Evolutionary conservation across 495 filamentous ascomycete species (phyloP).

Genomic region (Aspergillus bridgeri): DNA sequence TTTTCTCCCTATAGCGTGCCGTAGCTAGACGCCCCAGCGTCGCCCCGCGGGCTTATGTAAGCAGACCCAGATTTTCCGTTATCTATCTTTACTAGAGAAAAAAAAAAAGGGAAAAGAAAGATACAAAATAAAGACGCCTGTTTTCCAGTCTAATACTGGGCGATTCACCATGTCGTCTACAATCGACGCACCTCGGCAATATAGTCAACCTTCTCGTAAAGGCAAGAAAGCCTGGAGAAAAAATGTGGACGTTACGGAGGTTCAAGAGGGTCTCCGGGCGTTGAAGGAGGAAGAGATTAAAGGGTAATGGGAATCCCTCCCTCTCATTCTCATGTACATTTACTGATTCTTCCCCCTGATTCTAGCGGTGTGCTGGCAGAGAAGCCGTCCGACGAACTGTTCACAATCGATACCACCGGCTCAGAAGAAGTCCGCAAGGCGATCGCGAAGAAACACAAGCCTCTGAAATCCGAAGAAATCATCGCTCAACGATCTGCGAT

Average conservation of each 20-base stretch:
- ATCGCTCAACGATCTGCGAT: constrained; percentile 78
- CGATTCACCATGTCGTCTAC: constrained; percentile 34
- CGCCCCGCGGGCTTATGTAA: constrained; percentile 34
- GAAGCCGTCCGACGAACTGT: constrained; percentile 74
- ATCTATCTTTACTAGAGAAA: constrained; percentile 21
- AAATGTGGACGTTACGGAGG: constrained; percentile 86
- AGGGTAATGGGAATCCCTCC: constrained; percentile 53
- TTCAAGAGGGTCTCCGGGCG: constrained; percentile 77
- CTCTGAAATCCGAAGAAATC: constrained; percentile 85
- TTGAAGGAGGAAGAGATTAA: constrained; percentile 83
- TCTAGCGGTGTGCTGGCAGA: constrained; percentile 77
- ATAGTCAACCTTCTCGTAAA: constrained; percentile 86
- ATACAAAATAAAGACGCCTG: background rate
- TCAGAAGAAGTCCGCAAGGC: constrained; percentile 57
- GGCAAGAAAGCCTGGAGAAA: constrained; percentile 99
- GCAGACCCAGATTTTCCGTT: constrained; percentile 33
- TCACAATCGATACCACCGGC: constrained; percentile 74
- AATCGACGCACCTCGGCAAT: constrained; percentile 51
- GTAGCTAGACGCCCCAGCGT: constrained; percentile 18
- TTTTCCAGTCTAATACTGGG: background rate
- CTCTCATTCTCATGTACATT: background rate
- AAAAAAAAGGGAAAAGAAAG: constrained; percentile 21
- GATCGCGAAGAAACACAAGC: constrained; percentile 63
- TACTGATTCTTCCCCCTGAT: background rate
- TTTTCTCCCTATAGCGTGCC: no score